These are phyloP conservation scores for Ustilago hordei DNA, from an alignment of 1,284 basidiomycete species.

Conservation along the genomic window DNA sequence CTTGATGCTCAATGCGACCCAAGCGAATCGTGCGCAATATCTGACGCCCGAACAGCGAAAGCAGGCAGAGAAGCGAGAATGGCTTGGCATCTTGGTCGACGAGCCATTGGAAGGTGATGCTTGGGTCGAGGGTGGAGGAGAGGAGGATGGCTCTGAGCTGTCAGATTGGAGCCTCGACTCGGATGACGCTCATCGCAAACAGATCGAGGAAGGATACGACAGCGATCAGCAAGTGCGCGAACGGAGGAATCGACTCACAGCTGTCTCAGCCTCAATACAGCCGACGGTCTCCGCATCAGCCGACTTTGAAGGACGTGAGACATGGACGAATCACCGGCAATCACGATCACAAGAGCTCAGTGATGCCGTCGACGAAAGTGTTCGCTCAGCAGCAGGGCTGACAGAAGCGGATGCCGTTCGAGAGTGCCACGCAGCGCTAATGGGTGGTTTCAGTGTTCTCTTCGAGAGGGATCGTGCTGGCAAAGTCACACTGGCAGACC, in stretches of 20 bases:
- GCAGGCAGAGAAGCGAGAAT: slow-evolving; percentile 34
- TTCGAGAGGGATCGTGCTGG: slow-evolving; percentile 7
- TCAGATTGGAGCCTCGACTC: slow-evolving; percentile 44
- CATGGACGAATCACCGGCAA: slow-evolving; percentile 12
- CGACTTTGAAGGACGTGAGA: slow-evolving; percentile 19
- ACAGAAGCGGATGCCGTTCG: slow-evolving; percentile 36
- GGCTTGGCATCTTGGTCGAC: slow-evolving; percentile 41
- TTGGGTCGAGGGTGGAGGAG: slow-evolving; percentile 16
- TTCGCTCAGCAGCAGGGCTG: neutral
- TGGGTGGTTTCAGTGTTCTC: slow-evolving; percentile 24
- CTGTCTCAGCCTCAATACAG: slow-evolving; percentile 6
- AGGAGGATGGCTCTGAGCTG: slow-evolving; percentile 30
- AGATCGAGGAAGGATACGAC: slow-evolving; percentile 28
- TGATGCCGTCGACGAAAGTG: neutral
- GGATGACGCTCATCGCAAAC: slow-evolving; percentile 23
- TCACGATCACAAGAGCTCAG: slow-evolving; percentile 6
- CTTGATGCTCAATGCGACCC: slow-evolving; percentile 38
- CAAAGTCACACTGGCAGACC: neutral
- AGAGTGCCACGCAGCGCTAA: slow-evolving; percentile 28
- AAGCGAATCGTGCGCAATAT: slow-evolving; percentile 29
- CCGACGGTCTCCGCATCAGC: slow-evolving; percentile 17
- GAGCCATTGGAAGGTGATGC: slow-evolving; percentile 40
- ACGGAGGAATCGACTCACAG: slow-evolving; percentile 20
- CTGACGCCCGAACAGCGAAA: slow-evolving; percentile 41
- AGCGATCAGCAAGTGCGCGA: slow-evolving; percentile 32